phyloP scores from a whole-genome alignment of 2,329 filamentous ascomycete species.

The Fusarium lateritium region DNA sequence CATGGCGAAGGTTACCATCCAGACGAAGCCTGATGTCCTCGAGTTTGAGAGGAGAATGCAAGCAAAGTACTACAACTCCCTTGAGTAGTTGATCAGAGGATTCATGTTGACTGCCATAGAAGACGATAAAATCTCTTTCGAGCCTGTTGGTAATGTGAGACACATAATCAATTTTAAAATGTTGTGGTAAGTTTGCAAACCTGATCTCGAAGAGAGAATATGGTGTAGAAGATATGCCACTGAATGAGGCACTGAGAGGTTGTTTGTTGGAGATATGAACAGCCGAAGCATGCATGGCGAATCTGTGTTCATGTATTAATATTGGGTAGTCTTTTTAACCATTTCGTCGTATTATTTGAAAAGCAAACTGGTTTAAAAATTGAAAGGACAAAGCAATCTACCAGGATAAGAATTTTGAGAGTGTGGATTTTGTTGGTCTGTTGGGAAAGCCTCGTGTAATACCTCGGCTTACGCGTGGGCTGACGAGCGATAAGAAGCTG shows the following conservation, averaged over 20 bases:
- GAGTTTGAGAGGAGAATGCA: conserved; percentile 76
- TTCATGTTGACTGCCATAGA: conserved; percentile 80
- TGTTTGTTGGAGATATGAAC: background rate
- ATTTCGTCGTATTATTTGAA: background rate
- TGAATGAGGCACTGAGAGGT: conserved; percentile 3
- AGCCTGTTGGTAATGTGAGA: conserved; percentile 64
- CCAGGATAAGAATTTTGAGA: background rate
- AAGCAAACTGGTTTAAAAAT: background rate
- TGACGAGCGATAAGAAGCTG: conserved; percentile 3
- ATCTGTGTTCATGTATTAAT: no score
- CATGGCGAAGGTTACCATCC: conserved; percentile 74
- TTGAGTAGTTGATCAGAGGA: conserved; percentile 80
- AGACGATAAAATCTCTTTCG: conserved; percentile 82
- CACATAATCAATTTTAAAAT: background rate
- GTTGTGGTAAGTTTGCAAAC: conserved; percentile 53
- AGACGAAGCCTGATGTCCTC: conserved; percentile 81
- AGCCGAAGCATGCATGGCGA: conserved; percentile 18
- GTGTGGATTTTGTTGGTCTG: background rate
- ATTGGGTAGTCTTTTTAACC: background rate
- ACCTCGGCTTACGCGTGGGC: conserved; percentile 32
- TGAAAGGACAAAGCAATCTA: background rate
- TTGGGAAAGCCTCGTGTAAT: background rate
- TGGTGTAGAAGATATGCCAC: conserved; percentile 1
- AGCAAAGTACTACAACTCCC: conserved; percentile 80
- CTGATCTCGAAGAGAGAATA: conserved; percentile 65